phyloP scores from a whole-genome alignment of 257 asterid species.

The Rehmannia glutinosa region DNA sequence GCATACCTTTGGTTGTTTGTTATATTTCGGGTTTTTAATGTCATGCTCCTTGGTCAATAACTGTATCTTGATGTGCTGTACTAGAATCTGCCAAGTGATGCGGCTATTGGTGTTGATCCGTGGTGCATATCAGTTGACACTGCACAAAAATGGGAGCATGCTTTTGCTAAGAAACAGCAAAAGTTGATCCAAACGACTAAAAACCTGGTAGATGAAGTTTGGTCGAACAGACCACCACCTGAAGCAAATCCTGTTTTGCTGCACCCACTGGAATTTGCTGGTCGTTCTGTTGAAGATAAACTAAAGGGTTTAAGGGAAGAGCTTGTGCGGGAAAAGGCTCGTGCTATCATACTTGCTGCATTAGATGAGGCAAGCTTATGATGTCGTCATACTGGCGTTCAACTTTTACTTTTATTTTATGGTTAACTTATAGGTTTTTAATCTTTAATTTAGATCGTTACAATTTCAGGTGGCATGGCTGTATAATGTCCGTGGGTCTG shows the following conservation, averaged over 20 bases:
- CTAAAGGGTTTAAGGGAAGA: slow-evolving; percentile 75
- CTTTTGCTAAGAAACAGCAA: slow-evolving; percentile 71
- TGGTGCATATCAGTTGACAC: slow-evolving; percentile 96
- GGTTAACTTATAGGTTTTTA: not conserved
- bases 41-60: slow-evolving; percentile 12
- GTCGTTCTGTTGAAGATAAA: slow-evolving; percentile 77
- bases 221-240: slow-evolving; percentile 72
- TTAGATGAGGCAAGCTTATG: slow-evolving; percentile 75
- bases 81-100: slow-evolving; percentile 72
- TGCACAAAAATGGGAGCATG: slow-evolving; percentile 80
- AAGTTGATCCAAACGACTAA: slow-evolving; percentile 58
- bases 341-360: slow-evolving; percentile 65
- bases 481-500: slow-evolving; percentile 87
- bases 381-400: not conserved
- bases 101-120: slow-evolving; percentile 84
- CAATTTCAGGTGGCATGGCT: slow-evolving; percentile 85
- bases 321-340: slow-evolving; percentile 59
- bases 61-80: slow-evolving; percentile 25
- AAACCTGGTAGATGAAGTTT: slow-evolving; percentile 90
- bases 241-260: slow-evolving; percentile 63
- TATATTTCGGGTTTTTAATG: slow-evolving; percentile 6
- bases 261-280: slow-evolving; percentile 80
- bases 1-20: not conserved
- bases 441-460: slow-evolving; percentile 6
- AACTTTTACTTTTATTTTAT: not conserved